phyloP scores from a whole-genome alignment of 768 basidiomycete genomes.

The Tylopilus rubrobrunneus region DNA sequence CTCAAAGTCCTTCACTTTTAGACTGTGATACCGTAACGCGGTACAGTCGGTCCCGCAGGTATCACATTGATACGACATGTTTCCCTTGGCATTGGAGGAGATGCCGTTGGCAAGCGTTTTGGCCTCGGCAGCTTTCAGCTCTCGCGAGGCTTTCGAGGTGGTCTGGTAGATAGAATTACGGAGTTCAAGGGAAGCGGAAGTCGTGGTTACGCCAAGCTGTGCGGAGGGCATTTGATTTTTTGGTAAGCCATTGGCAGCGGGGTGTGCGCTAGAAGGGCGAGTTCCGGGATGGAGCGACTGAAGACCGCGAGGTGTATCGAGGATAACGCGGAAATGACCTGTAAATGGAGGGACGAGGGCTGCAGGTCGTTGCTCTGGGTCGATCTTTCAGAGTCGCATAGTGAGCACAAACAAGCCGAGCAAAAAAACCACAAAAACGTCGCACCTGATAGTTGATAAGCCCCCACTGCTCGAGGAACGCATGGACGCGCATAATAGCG shows the following conservation, averaged over 20 bases:
- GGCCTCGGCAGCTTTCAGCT: conserved; percentile 68
- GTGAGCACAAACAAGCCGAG: neutral
- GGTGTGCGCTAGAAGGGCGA: conserved; percentile 45
- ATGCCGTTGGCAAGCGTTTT: conserved; percentile 52
- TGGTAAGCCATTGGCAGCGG: conserved; percentile 46
- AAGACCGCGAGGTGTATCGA: conserved; percentile 94
- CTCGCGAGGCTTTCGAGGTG: conserved; percentile 76
- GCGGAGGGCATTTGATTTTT: conserved; percentile 30
- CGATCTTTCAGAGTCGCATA: conserved; percentile 59
- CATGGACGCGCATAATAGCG: conserved; percentile 97
- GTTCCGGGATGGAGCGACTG: conserved; percentile 89
- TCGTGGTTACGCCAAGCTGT: conserved; percentile 9
- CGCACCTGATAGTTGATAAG: conserved; percentile 96
- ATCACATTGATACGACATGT: conserved; percentile 72
- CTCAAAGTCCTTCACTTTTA: conserved; percentile 89
- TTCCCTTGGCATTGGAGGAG: conserved; percentile 44
- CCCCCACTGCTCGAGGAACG: conserved; percentile 98
- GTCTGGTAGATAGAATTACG: conserved; percentile 87
- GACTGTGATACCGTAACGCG: conserved; percentile 80
- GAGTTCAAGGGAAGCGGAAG: conserved; percentile 79
- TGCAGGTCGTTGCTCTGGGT: conserved; percentile 93
- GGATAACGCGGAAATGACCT: conserved; percentile 95
- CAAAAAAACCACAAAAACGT: neutral
- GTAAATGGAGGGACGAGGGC: conserved; percentile 96
- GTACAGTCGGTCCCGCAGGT: conserved; percentile 96